Percentiles rank a stretch among this genome's conserved stretches.
These are phyloP conservation scores for Aureobasidium melanogenum DNA, from an alignment of 2,329 filamentous ascomycete genomes.

Conservation along the genomic window DNA sequence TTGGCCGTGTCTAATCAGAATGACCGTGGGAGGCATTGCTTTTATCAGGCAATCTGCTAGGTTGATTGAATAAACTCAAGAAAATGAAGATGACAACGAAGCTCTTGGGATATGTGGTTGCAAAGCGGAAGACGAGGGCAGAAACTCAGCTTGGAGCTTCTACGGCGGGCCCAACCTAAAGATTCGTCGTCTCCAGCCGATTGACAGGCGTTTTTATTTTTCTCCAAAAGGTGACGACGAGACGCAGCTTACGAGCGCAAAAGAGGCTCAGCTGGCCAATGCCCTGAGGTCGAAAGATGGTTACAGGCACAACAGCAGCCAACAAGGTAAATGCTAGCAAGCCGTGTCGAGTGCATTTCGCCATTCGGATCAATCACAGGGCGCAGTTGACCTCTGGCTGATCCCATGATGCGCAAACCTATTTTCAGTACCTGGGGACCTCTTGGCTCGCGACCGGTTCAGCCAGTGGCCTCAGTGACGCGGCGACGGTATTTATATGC, in stretches of 20 bases:
- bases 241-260: neutral
- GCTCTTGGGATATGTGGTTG: neutral
- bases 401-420: neutral
- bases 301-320: neutral
- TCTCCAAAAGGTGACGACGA: neutral
- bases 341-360: neutral
- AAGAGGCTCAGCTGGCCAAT: conserved; percentile 5
- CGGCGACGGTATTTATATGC: conserved; percentile 7
- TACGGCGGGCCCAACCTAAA: conserved; percentile 6
- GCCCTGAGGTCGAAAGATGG: neutral
- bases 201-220: conserved; percentile 3
- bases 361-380: neutral
- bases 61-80: neutral
- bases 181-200: neutral
- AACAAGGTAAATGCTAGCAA: neutral
- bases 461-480: conserved; percentile 1
- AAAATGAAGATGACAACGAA: neutral
- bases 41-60: neutral
- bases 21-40: conserved; percentile 35
- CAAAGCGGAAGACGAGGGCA: neutral
- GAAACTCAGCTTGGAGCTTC: neutral
- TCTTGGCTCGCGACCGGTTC: neutral
- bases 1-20: conserved; percentile 38
- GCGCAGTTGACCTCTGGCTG: neutral
- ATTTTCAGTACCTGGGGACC: neutral